Evolutionary conservation across 352 stramenopile genomes (phyloP).

Genomic region (Phytophthora foliorum): DNA sequence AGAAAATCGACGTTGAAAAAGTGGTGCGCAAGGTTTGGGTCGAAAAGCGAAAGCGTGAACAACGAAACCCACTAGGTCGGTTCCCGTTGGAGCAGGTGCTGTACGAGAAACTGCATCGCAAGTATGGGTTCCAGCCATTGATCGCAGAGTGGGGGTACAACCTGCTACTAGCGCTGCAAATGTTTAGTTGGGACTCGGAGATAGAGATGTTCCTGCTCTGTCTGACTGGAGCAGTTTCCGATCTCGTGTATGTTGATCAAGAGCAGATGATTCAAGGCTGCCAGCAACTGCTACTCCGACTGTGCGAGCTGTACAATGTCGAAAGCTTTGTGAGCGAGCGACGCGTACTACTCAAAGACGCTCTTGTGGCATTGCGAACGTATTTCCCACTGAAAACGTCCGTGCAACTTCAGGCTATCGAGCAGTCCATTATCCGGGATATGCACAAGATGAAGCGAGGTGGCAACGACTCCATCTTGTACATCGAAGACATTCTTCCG

Average conservation of each 20-base stretch:
- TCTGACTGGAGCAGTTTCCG: conserved; percentile 72
- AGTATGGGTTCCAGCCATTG: conserved; percentile 84
- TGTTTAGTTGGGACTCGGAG: conserved; percentile 80
- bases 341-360: conserved; percentile 78
- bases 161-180: conserved; percentile 72
- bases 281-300: conserved; percentile 49
- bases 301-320: conserved; percentile 64
- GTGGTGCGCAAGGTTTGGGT: conserved; percentile 79
- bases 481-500: conserved; percentile 79
- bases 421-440: conserved; percentile 80
- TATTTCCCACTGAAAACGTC: conserved; percentile 86
- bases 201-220: conserved; percentile 84
- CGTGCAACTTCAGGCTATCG: conserved; percentile 74
- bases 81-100: conserved; percentile 72
- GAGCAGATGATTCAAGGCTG: conserved; percentile 73
- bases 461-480: conserved; percentile 76
- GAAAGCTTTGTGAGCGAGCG: conserved; percentile 65
- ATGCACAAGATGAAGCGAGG: conserved; percentile 84
- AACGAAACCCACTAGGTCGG: conserved; percentile 53
- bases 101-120: conserved; percentile 82
- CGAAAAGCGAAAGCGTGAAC: conserved; percentile 78
- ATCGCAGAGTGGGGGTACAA: conserved; percentile 91
- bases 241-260: conserved; percentile 79
- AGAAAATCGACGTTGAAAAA: conserved; percentile 77
- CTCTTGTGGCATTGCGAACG: conserved; percentile 73